Base-by-base conservation (phyloP, 2,329 filamentous ascomycete species). In the Fusarium redolens region DNA sequence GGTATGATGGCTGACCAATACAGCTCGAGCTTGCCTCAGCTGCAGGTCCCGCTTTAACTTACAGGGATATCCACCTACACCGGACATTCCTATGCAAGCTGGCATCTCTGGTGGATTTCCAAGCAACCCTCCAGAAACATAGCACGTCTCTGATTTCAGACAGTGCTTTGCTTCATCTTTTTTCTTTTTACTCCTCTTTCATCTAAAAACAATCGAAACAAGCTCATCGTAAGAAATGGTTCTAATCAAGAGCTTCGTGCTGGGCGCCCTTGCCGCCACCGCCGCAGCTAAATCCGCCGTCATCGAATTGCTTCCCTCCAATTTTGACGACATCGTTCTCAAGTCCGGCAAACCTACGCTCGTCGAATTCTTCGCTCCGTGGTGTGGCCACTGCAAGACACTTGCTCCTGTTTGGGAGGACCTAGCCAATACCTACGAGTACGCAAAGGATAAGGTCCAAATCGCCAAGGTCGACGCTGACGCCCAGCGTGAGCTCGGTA, bases 311-410 rank as follows among this genome's bases (percentile, higher is more conserved):
- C 91, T 93, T 68, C 95, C 96, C 62, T 86, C 87, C 78, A 99
- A 98, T 87, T 99, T 99, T 82, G 96, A 98, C 86, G 86, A 92
- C 52, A 88, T 97, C 61, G 94, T 97, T 73, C 88, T 97, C 68
- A 91, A 97, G 82, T 96, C 93, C 50, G 95, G 95, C 83, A 98
- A 97, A 87, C 96, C 96, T 47, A 95, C 96, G 1, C 91, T 99
- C 31, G 95, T 98, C 78, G 95, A 98, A 83, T 99, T 99, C 89
- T 98, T 97, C 81, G 96, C 96, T 38, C 95, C 96, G 30, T 99
- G 96, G 96, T 99, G 96, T 81, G 97, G 96, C 37, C 96, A 99
- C 88, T 99, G 96, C 94, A 98, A 98, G 90, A 97, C 86, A 80
- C 92, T 99, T 38, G 96, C 96, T 20, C 97, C 96, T 55, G 87